Evolutionary conservation across 441 rosid species (phyloP), one percentile per base, ranked within the genome.

Genomic region (Brassica balearica): DNA sequence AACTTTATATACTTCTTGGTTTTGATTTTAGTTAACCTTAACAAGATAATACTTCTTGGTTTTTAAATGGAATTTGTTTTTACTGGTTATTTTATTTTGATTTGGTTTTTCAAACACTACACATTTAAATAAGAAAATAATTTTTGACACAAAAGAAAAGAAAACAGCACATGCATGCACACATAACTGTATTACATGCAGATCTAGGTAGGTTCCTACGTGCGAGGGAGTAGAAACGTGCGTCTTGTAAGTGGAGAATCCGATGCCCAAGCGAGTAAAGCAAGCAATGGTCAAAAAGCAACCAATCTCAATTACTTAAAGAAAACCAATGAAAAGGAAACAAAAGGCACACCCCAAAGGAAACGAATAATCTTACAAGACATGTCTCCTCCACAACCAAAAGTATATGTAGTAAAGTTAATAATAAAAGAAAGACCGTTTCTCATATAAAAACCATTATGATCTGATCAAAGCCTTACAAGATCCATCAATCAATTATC

Each of bases 341-440:
- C 32, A 62, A 76, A 71, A 59, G 6, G 66, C 34, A 25, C 41
- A 56, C 62, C 60, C 68, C 7, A 72, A 65, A 36, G 72, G 61
- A 85, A 87, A 85, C 78, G 70, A 80, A 87, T 81, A 88, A 85
- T 80, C 87, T 80, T 63, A 38, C 43, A 77, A 58, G 17, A 74
- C 63, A 80, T 17, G 81, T 80, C 75, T 78, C 71, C 56, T 61
- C 66, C 58, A 73, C 69, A 56, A 38, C 73, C 68, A 20, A 22
- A 61, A 46, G 14, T 17, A 10, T 15, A 38, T 55, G 20, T 64
- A 55, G 55, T 6, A 36, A 59, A 74, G 43, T 8, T 68, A 38
- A 43, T 59, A 27, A 27, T 8, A 77, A 22, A 15, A 38, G 36
- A 38, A 25, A 56, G 15, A 20, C 53, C 34, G 3, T 17, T 8